Base-by-base conservation (phyloP, 208 protist genomes). In the Willaertia magna region DNA sequence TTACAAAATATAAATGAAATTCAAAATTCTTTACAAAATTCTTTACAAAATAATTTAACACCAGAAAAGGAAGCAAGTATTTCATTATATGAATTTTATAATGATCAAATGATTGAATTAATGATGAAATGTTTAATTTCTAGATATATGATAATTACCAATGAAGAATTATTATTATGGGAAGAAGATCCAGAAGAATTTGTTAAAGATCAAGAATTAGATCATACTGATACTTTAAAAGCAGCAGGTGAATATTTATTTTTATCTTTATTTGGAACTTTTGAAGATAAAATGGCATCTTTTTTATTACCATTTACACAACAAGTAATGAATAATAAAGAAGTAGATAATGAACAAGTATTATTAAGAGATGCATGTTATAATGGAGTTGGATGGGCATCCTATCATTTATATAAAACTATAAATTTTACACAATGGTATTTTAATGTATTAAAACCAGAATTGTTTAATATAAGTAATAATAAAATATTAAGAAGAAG, bases 141-240 rank as follows among this genome's bases (percentile, higher is more conserved):
- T 30, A 81, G 30, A 51, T 81, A 81, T 51, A 51, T 81, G 44
- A 26, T 49, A 12, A 39, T 34, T 26, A 44, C 43, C 39, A 9
- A 22, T 1, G 44, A 49, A 16, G 76, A 81, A 20, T 40, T 81
- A 30, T 20, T 39, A 6, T n/a, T 40, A 40, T 81, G 76, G 76
- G 26, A 81, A 22, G 76, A 81, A 42, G 76, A 81, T 46, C 76
- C 76, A 47, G 76, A 81, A 40, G 22, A 30, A 51, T 81, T 81
- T 81, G 76, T 81, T 0, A 81, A 51, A 39, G 76, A 81, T 44
- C 76, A 81, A 81, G 76, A 81, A 81, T 39, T 81, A 18, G 76
- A 81, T 51, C 34, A 6, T 7, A 18, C 9, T 40, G 76, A 51
- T 16, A 42, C 76, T 40, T 30, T 49, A 6, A 81, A 81, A 20